Evolutionary conservation across 257 asterid genomes (phyloP).

Genomic region (Lithospermum erythrorhizon): DNA sequence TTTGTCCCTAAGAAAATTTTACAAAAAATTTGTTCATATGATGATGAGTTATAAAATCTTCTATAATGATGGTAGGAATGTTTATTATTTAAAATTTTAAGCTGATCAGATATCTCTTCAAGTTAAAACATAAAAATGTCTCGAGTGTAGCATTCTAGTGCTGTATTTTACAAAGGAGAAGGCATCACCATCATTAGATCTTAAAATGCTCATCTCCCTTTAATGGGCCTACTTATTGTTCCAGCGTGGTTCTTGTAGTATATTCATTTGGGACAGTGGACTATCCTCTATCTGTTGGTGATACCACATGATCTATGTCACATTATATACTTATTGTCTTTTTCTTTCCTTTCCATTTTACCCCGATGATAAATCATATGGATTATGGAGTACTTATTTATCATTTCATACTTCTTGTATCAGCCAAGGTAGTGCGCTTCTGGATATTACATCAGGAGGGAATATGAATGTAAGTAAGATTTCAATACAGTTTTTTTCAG

Average conservation of each 20-base stretch:
- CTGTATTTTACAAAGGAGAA: no score
- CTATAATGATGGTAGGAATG: no score
- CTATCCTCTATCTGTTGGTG: neutral
- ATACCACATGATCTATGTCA: neutral
- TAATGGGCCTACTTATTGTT: neutral
- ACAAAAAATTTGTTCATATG: no score
- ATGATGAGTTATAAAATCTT: no score
- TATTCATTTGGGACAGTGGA: neutral
- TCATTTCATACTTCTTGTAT: conserved; percentile 19
- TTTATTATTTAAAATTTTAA: no score
- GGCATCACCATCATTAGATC: no score
- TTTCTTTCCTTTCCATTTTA: conserved; percentile 1
- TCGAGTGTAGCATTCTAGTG: no score
- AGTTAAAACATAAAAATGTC: no score
- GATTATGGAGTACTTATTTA: conserved; percentile 6
- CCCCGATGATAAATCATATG: neutral
- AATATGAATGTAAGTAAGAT: conserved; percentile 63
- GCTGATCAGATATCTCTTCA: no score
- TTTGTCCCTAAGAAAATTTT: no score
- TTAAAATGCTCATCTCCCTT: neutral
- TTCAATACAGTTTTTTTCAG: conserved; percentile 7
- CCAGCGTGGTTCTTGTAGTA: neutral
- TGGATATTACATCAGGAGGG: conserved; percentile 78
- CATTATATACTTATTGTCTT: conserved; percentile 8
- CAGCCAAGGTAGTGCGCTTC: conserved; percentile 89